These are phyloP conservation scores for Epicoccum sorghinum DNA, from an alignment of 2,329 filamentous ascomycete species.

Conservation along the genomic window DNA sequence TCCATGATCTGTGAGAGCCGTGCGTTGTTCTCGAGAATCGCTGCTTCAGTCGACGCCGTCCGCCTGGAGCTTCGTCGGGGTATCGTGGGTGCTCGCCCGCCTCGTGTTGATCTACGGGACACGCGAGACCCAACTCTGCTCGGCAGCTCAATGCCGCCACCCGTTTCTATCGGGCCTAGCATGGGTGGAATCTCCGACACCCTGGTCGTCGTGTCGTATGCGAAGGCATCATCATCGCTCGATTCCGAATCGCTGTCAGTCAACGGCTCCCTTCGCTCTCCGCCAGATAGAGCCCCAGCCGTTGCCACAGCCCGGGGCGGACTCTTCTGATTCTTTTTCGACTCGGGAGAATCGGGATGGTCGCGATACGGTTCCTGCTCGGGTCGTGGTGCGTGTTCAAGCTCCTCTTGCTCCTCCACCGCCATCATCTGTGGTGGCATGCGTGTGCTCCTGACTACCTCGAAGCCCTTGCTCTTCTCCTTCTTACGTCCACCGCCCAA, in stretches of 20 bases:
- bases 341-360: constrained; percentile 49
- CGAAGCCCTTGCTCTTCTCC: constrained; percentile 94
- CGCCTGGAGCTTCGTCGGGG: constrained; percentile 73
- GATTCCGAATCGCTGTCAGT: constrained; percentile 45
- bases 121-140: constrained; percentile 67
- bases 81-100: constrained; percentile 53
- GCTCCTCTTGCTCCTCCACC: constrained; percentile 65
- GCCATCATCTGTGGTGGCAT: constrained; percentile 77
- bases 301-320: constrained; percentile 19
- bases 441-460: constrained; percentile 88
- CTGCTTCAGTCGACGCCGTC: constrained; percentile 36
- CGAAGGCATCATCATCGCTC: constrained; percentile 55
- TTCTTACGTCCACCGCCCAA: constrained; percentile 85
- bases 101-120: constrained; percentile 45
- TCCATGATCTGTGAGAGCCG: constrained; percentile 41
- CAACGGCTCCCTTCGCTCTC: constrained; percentile 53
- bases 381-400: constrained; percentile 24
- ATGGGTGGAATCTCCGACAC: constrained; percentile 61
- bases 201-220: constrained; percentile 44
- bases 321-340: constrained; percentile 19
- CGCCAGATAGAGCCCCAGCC: constrained; percentile 23
- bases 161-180: constrained; percentile 66
- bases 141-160: constrained; percentile 66
- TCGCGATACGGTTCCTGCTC: constrained; percentile 60
- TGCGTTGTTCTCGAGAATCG: constrained; percentile 27